Percentiles rank a stretch among this genome's conserved stretches.
These are phyloP conservation scores for Aspergillus sp. DNA, from an alignment of 2,329 filamentous ascomycete genomes.

Conservation along the genomic window DNA sequence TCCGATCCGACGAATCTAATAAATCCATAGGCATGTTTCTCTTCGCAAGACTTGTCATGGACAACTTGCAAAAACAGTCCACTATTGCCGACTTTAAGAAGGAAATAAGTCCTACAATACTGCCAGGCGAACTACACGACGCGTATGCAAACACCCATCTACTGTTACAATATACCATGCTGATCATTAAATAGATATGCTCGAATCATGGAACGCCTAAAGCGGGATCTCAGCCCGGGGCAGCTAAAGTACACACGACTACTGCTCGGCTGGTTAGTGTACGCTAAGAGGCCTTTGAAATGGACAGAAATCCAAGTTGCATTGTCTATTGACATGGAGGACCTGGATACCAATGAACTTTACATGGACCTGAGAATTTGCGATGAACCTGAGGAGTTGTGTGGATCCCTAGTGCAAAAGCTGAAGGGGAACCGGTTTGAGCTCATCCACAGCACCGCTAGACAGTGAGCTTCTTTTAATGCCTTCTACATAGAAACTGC, in stretches of 20 bases:
- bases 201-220: slow-evolving; percentile 11
- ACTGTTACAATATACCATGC: not conserved
- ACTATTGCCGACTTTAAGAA: not conserved
- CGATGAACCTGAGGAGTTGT: slow-evolving; percentile 6
- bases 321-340: slow-evolving; percentile 1
- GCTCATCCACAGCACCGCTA: slow-evolving; percentile 12
- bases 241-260: slow-evolving; percentile 4
- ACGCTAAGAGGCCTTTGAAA: slow-evolving; percentile 7
- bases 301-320: slow-evolving; percentile 9
- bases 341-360: not conserved
- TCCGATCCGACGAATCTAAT: not conserved
- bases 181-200: slow-evolving; percentile 1
- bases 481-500: not conserved
- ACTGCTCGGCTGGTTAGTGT: slow-evolving; percentile 7
- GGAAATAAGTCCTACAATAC: not conserved
- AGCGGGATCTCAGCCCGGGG: not conserved
- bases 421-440: slow-evolving; percentile 8
- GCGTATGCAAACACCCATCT: not conserved
- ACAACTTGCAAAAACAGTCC: slow-evolving; percentile 6
- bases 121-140: not conserved
- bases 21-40: slow-evolving; percentile 9
- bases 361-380: not conserved
- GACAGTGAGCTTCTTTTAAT: not conserved
- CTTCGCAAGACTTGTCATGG: slow-evolving; percentile 10
- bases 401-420: slow-evolving; percentile 11